phyloP scores from a whole-genome alignment of 352 stramenopile species.

The Globisporangium solare region DNA sequence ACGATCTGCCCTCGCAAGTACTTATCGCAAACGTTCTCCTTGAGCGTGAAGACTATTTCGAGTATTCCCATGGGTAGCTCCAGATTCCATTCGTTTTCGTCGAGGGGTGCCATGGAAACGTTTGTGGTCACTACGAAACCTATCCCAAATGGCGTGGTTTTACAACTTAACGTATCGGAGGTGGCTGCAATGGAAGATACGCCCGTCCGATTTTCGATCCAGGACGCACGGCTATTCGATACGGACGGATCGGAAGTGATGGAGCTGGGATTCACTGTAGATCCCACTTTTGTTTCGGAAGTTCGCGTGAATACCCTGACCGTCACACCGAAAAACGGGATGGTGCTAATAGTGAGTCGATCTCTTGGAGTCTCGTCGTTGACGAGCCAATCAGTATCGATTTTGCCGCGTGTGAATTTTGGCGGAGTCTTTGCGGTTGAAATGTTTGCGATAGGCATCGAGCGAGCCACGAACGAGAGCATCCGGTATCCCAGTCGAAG shows the following conservation, averaged over 20 bases:
- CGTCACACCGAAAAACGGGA: constrained; percentile 6
- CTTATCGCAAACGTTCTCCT: constrained; percentile 31
- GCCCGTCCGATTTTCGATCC: constrained; percentile 24
- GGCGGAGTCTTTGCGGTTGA: constrained; percentile 29
- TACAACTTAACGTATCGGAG: constrained; percentile 25
- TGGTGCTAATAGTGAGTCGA: constrained; percentile 3
- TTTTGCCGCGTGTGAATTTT: constrained; percentile 33
- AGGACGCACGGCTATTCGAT: constrained; percentile 36
- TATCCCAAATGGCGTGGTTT: constrained; percentile 27
- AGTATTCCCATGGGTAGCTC: constrained; percentile 13
- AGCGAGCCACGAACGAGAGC: constrained; percentile 25
- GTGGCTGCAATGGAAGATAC: constrained; percentile 32
- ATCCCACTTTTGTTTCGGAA: constrained; percentile 24
- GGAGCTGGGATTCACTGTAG: constrained; percentile 29
- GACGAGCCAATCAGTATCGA: constrained; percentile 11
- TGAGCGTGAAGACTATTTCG: constrained; percentile 27
- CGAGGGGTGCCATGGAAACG: constrained; percentile 17
- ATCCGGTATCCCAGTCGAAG: constrained; percentile 15
- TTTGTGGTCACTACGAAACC: constrained; percentile 34
- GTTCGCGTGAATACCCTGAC: constrained; percentile 28
- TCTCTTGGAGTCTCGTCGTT: background rate
- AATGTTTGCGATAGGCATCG: constrained; percentile 18
- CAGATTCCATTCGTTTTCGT: constrained; percentile 20
- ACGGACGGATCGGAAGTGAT: constrained; percentile 44
- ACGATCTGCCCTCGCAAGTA: constrained; percentile 32